A percentile compares a stretch with the other conserved stretches of the same genome.
Evolutionary conservation across 2,329 filamentous ascomycete genomes (phyloP).

Genomic region (Claviceps paspali): DNA sequence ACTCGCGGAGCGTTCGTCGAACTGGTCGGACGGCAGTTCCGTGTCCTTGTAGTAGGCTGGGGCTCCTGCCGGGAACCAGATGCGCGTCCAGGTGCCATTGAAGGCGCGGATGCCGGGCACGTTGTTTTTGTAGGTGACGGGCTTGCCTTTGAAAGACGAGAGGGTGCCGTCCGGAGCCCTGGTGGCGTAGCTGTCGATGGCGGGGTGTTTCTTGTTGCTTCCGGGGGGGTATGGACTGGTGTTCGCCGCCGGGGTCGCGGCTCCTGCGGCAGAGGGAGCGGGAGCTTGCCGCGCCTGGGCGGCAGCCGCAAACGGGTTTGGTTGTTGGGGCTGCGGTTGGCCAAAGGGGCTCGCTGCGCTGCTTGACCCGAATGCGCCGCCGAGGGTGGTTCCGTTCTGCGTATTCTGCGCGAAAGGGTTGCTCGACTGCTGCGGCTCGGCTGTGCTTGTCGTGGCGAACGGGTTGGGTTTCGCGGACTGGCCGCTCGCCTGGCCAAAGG

Average conservation of each 20-base stretch:
- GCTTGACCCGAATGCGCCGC: conserved; percentile 11
- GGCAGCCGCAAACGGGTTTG: conserved; percentile 13
- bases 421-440: conserved; percentile 7
- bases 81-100: conserved; percentile 43
- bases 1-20: conserved; percentile 43
- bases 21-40: conserved; percentile 39
- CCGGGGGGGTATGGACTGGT: conserved; percentile 27
- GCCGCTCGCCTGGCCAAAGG: conserved; percentile 10
- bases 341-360: conserved; percentile 11
- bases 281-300: conserved; percentile 7
- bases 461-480: conserved; percentile 10
- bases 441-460: conserved; percentile 12
- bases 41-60: conserved; percentile 49
- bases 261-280: conserved; percentile 2
- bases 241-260: background rate
- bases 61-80: conserved; percentile 61
- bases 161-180: conserved; percentile 30
- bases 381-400: conserved; percentile 1
- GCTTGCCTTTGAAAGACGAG: conserved; percentile 45
- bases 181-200: conserved; percentile 27
- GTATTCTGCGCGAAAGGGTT: conserved; percentile 12
- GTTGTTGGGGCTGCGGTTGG: conserved; percentile 8
- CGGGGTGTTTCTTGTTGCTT: conserved; percentile 29
- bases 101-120: conserved; percentile 33
- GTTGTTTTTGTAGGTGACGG: conserved; percentile 39